phyloP scores from a whole-genome alignment of 352 stramenopile genomes.

The Globisporangium spinosum region DNA sequence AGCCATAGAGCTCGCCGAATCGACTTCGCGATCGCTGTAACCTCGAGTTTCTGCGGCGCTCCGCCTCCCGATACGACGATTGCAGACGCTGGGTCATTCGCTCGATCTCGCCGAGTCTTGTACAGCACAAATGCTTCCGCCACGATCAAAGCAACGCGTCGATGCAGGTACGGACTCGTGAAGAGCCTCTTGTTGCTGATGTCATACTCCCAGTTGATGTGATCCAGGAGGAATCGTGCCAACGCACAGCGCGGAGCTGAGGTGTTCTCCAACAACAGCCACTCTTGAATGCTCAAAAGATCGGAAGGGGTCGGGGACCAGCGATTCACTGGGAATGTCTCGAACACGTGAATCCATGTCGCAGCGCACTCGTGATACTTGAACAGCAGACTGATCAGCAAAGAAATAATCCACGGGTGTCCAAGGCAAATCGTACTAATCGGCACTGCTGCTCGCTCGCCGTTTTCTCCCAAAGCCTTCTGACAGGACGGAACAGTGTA shows the following conservation, averaged over 20 bases:
- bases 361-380: slow-evolving; percentile 80
- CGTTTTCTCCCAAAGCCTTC: slow-evolving; percentile 41
- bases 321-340: slow-evolving; percentile 84
- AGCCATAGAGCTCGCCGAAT: slow-evolving; percentile 70
- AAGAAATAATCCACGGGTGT: slow-evolving; percentile 58
- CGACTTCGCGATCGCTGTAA: slow-evolving; percentile 63
- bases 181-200: slow-evolving; percentile 59
- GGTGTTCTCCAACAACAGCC: slow-evolving; percentile 77
- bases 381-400: slow-evolving; percentile 55
- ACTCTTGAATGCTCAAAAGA: slow-evolving; percentile 72
- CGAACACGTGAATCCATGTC: slow-evolving; percentile 81
- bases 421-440: slow-evolving; percentile 62
- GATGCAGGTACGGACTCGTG: slow-evolving; percentile 66
- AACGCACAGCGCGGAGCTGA: slow-evolving; percentile 49
- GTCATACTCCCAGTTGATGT: slow-evolving; percentile 85
- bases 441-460: slow-evolving; percentile 43
- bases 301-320: slow-evolving; percentile 68
- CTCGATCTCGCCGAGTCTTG: slow-evolving; percentile 42
- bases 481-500: slow-evolving; percentile 50
- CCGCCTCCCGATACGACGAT: slow-evolving; percentile 41
- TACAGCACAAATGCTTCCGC: slow-evolving; percentile 73
- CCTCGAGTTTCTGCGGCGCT: slow-evolving; percentile 49
- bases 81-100: slow-evolving; percentile 33
- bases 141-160: slow-evolving; percentile 73
- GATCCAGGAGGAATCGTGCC: slow-evolving; percentile 73